Evolutionary conservation across 345 rosid species (phyloP).

Genomic region (Dovyalis caffra): DNA sequence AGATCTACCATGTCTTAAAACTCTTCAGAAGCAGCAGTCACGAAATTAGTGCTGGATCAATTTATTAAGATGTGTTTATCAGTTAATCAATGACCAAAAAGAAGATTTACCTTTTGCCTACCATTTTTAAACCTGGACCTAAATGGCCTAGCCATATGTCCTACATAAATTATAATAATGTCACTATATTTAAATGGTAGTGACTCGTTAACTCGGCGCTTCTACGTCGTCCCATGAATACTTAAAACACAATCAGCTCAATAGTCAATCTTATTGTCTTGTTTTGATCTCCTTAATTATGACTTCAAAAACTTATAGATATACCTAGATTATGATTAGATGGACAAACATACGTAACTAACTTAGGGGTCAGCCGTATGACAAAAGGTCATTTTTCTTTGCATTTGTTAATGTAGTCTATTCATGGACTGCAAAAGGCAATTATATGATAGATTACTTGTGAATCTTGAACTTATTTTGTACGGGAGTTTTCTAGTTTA

Average conservation of each 20-base stretch:
- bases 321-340: no score
- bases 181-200: neutral
- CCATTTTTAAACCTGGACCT: neutral
- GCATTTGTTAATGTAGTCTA: neutral
- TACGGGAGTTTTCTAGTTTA: neutral
- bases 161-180: neutral
- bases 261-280: no score
- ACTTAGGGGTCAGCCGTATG: neutral
- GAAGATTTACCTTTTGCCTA: neutral
- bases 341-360: neutral
- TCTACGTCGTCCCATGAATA: neutral
- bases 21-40: no score
- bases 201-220: neutral
- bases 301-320: no score
- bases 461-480: neutral
- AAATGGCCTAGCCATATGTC: neutral
- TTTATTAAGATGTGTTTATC: neutral
- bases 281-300: no score
- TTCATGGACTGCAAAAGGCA: neutral
- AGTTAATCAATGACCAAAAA: neutral
- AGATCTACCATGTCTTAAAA: no score
- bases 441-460: neutral
- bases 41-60: no score
- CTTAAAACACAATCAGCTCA: neutral
- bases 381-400: neutral